phyloP scores from a whole-genome alignment of 805 yeast genomes.

The Kluyveromyces aestuarii region DNA sequence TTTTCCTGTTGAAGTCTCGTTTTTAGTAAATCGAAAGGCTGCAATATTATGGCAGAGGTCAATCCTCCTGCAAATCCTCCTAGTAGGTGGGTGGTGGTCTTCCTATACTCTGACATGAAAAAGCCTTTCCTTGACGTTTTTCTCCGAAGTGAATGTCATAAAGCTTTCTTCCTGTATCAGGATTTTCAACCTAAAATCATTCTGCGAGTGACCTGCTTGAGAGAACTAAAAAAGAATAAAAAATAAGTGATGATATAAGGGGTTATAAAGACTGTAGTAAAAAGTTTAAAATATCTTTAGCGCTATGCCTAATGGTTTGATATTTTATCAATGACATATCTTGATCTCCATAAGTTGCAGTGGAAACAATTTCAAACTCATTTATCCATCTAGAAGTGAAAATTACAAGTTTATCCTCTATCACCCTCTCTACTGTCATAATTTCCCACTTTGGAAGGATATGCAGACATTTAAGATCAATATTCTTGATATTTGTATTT shows the following conservation, averaged over 20 bases:
- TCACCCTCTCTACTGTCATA: constrained; percentile 1
- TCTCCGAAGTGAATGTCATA: no score
- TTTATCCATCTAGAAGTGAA: constrained; percentile 21
- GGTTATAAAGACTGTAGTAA: neutral
- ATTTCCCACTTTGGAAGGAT: neutral
- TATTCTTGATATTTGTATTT: constrained; percentile 24
- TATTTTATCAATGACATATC: neutral
- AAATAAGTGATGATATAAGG: neutral
- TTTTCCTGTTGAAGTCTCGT: constrained; percentile 70
- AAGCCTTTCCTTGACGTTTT: no score
- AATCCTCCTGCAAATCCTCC: constrained; percentile 86
- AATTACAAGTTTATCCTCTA: constrained; percentile 7
- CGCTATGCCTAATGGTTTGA: neutral
- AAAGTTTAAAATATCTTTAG: neutral
- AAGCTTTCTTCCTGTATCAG: neutral
- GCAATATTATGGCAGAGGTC: constrained; percentile 67
- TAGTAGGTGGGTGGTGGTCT: constrained; percentile 41
- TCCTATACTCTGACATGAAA: constrained; percentile 8
- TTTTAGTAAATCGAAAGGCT: constrained; percentile 83
- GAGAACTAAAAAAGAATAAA: no score
- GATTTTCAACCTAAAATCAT: neutral
- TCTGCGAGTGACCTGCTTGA: neutral
- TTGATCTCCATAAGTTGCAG: neutral
- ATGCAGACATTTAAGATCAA: constrained; percentile 21
- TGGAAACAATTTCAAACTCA: constrained; percentile 11